phyloP scores from a whole-genome alignment of 1,139 yeast genomes.

The Yamadazyma buinensis region DNA sequence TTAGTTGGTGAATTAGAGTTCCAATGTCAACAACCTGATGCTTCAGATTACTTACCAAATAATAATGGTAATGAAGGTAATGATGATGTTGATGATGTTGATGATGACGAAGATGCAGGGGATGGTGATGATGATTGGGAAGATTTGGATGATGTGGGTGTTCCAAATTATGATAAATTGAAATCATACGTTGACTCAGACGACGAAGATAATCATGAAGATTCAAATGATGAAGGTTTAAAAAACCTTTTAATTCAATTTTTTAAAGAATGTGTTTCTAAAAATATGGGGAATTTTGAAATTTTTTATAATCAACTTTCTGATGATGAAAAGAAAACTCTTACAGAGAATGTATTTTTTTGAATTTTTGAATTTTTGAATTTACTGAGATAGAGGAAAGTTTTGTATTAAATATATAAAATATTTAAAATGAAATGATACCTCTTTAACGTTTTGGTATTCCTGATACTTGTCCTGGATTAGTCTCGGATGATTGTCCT shows the following conservation, averaged over 20 bases:
- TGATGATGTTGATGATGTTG: conserved; percentile 24
- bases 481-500: too few relatives aligned
- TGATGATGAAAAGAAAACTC: conserved; percentile 54
- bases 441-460: too few relatives aligned
- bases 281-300: conserved; percentile 53
- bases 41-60: conserved; percentile 32
- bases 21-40: conserved; percentile 49
- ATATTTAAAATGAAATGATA: too few relatives aligned
- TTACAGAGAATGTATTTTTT: conserved; percentile 38
- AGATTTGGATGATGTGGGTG: conserved; percentile 66
- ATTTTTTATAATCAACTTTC: conserved; percentile 47
- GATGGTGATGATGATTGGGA: conserved; percentile 73
- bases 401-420: too few relatives aligned
- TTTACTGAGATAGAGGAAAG: too few relatives aligned
- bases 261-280: conserved; percentile 59
- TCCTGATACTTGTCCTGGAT: too few relatives aligned
- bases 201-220: conserved; percentile 34
- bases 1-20: conserved; percentile 65
- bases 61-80: conserved; percentile 26
- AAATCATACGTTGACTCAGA: conserved; percentile 51
- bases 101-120: conserved; percentile 39
- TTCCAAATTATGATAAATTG: conserved; percentile 56
- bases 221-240: conserved; percentile 38
- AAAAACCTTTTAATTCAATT: conserved; percentile 51
- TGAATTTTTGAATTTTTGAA: conserved; percentile 1